Evolutionary conservation across 495 filamentous ascomycete species (phyloP), one percentile per base, ranked within the genome.

Genomic region (Stereocaulon alpinum): DNA sequence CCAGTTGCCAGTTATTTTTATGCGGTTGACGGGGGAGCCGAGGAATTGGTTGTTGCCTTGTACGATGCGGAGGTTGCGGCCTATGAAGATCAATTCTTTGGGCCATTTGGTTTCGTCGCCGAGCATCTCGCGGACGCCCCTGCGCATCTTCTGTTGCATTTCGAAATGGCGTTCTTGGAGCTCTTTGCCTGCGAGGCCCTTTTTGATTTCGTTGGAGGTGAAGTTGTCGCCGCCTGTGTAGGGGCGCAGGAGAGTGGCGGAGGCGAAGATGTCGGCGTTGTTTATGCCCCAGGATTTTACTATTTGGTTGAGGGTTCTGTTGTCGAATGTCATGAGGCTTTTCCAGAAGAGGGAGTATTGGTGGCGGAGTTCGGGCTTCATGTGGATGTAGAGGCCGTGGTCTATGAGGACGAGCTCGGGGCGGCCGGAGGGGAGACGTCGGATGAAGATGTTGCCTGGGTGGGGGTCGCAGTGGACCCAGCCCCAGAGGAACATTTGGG

Each of bases 401-500:
- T 98, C 92, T 65, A 98, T 96, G 11, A 98, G 84, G 2, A 96
- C 91, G 18, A 98, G 77, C 70, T 98, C 90, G 1, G 93, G 78
- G 42, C 86, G 80, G 34, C 92, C 92, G 34, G 76, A 82, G 3
- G 91, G 89, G 20, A 88, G 75, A 1, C 93, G 87, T 1, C 92
- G 82, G 67, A 96, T 86, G 73, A 98, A 94, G 67, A 98, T 94
- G 70, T 98, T 98, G 0, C 92, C 92, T 0, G 93, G 93, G 66
- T 98, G 92, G 3, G 92, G 92, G 69, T 98, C 92, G 71, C 91
- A 95, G 73, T 97, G 92, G 1, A 97, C 87, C 44, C 83, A 80
- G 22, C 92, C 92, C 84, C 88, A 96, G 61, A 95, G 82, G 74
- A 96, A 97, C 81, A 98, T 96, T 65, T 96, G 91, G 2, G 91